Evolutionary conservation across 192 early-diverging fungal species (phyloP), one percentile per base, ranked within the genome.

Genomic region (Pilaira anomala): DNA sequence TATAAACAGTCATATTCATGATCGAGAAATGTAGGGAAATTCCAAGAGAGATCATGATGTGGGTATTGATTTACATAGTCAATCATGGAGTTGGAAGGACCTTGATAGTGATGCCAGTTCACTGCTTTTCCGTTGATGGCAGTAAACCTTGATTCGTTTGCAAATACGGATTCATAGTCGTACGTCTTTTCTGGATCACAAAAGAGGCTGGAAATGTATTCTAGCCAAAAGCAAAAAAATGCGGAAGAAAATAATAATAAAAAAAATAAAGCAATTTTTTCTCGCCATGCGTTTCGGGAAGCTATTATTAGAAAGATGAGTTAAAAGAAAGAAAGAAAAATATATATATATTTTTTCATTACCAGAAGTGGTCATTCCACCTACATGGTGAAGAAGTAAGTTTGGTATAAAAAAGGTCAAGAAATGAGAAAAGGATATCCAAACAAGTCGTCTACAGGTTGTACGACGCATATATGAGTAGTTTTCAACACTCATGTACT

Each of bases 91-190:
- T 63, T 21, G 1, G 62, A 52, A 3, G 62, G 21, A 2, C 49
- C 56, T 24, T 24, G 12, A 24, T 58, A 58, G 0, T 39, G 26
- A 19, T 54, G 30, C 49, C 57, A 48, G 61, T 71, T 56, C 19
- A 73, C 62, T 21, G 72, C 72, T 24, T 68, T 68, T 19, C 72
- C 72, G 46, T 73, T 67, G 22, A 73, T 65, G 1, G 45, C 66
- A 18, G 60, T 61, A 44, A 44, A 64, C 28, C 46, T 52, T n/a
- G 66, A 64, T n/a, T 55, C 33, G 13, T 58, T 25, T 12, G 45
- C 24, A 46, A 45, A 49, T 33, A 73, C 61, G 25, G 33, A 18
- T 7, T 16, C 56, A 28, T 73, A 73, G 30, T 63, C 36, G 40
- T 64, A 73, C 3, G 48, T 48, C 21, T 57, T 59, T 46, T 58